Conservation (phyloP, 2,329 filamentous ascomycete species). For the Talaromyces sp. region DNA sequence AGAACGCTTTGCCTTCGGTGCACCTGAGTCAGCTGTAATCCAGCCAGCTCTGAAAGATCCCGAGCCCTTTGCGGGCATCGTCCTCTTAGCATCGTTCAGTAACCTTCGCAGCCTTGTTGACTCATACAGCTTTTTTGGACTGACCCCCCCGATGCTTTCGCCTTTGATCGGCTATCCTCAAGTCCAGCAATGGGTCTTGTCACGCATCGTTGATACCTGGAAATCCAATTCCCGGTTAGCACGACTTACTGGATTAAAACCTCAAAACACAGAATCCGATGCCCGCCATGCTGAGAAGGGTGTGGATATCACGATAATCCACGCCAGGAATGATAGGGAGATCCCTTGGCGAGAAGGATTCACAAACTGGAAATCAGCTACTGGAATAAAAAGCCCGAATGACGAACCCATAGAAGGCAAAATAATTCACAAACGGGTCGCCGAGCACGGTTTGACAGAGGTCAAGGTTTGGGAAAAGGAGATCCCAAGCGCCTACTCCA, state of each 20-base stretch:
- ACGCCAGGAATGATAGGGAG: conserved; percentile 75
- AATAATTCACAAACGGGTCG: conserved; percentile 25
- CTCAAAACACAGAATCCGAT: conserved; percentile 41
- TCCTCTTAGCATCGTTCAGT: conserved; percentile 77
- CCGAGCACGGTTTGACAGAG: conserved; percentile 27
- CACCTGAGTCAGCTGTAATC: conserved; percentile 25
- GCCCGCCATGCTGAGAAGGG: conserved; percentile 45
- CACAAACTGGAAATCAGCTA: conserved; percentile 36
- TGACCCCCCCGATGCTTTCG: conserved; percentile 69
- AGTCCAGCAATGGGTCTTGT: conserved; percentile 57
- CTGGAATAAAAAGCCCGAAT: conserved; percentile 18
- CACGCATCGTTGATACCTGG: conserved; percentile 76
- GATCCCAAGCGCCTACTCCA: neutral
- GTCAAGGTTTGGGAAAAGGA: conserved; percentile 35
- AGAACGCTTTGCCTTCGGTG: conserved; percentile 60
- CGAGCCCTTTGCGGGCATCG: conserved; percentile 70
- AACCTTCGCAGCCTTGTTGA: conserved; percentile 68
- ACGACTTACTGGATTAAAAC: conserved; percentile 30
- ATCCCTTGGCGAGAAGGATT: conserved; percentile 62
- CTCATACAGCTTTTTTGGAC: conserved; percentile 72
- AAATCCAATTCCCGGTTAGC: conserved; percentile 62
- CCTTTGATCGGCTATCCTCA: conserved; percentile 66
- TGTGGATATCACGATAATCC: conserved; percentile 67
- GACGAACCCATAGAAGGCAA: conserved; percentile 19
- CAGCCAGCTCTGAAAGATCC: conserved; percentile 39